phyloP scores from a whole-genome alignment of 176 grass and related monocot species.

The Raddia distichophylla region DNA sequence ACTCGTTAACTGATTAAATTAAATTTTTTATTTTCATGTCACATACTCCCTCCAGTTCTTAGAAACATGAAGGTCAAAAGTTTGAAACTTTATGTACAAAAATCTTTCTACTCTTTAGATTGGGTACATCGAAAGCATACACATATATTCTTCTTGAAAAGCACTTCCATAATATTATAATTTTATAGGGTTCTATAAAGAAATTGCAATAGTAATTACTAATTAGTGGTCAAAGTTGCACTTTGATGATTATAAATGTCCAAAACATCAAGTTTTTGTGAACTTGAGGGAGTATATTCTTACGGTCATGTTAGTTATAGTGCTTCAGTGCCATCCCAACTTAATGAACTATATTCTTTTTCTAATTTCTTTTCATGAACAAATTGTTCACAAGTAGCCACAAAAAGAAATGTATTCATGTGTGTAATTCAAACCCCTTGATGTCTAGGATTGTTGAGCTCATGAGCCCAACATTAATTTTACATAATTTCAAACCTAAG shows the following conservation, averaged over 20 bases:
- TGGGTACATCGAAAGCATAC: too few relatives aligned
- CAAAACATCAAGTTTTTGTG: too few relatives aligned
- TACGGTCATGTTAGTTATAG: neutral
- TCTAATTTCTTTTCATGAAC: neutral
- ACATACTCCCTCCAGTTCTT: too few relatives aligned
- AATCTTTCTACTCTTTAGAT: too few relatives aligned
- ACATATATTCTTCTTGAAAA: too few relatives aligned
- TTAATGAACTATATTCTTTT: neutral
- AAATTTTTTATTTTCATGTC: neutral
- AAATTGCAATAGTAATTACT: too few relatives aligned
- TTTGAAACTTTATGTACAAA: too few relatives aligned
- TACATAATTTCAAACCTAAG: neutral
- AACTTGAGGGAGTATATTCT: neutral
- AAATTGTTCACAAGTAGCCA: slow-evolving; percentile 12
- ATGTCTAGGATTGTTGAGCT: neutral
- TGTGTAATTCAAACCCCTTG: neutral
- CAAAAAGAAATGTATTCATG: neutral
- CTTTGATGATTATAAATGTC: too few relatives aligned
- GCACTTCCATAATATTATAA: too few relatives aligned
- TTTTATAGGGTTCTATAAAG: too few relatives aligned
- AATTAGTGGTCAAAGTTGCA: too few relatives aligned
- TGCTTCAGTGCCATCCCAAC: neutral
- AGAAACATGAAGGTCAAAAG: too few relatives aligned
- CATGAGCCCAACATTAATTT: slow-evolving; percentile 14
- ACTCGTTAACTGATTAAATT: slow-evolving; percentile 6